A percentile compares a stretch with the other conserved stretches of the same genome.
phyloP scores from a whole-genome alignment of 2,329 filamentous ascomycete genomes.

The Fusarium coicis region DNA sequence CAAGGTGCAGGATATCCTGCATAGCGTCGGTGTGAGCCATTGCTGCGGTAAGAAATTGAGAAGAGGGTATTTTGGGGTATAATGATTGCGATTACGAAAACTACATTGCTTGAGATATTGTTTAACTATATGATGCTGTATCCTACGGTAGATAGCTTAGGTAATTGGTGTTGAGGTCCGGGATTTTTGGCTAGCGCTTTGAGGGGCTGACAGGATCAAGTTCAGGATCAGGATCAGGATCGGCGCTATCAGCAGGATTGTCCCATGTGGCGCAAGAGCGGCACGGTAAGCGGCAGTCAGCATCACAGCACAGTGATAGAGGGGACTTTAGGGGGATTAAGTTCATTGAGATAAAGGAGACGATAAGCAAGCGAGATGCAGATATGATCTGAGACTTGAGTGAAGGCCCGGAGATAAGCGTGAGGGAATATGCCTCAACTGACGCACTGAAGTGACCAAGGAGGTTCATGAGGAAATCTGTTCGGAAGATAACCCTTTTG shows the following conservation, averaged over 20 bases:
- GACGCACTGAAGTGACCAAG: no score
- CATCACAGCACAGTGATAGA: no score
- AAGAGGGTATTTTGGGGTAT: background rate
- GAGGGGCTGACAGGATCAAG: background rate
- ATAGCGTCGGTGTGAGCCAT: background rate
- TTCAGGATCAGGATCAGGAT: conserved; percentile 9
- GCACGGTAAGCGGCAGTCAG: background rate
- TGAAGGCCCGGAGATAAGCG: background rate
- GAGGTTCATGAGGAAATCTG: background rate
- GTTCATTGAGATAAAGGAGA: background rate
- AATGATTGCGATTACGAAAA: background rate
- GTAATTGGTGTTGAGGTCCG: background rate
- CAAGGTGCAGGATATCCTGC: background rate
- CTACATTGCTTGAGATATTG: background rate
- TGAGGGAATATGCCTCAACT: background rate
- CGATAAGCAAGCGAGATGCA: background rate
- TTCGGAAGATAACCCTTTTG: background rate
- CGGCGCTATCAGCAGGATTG: background rate
- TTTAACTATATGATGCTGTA: background rate
- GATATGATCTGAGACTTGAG: background rate
- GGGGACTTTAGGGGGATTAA: background rate
- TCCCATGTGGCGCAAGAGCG: background rate
- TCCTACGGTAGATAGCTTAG: background rate
- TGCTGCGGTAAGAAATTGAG: background rate
- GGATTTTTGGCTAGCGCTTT: background rate